Conservation (phyloP, 371 early-diverging fungal species). For the Cokeromyces recurvatus region DNA sequence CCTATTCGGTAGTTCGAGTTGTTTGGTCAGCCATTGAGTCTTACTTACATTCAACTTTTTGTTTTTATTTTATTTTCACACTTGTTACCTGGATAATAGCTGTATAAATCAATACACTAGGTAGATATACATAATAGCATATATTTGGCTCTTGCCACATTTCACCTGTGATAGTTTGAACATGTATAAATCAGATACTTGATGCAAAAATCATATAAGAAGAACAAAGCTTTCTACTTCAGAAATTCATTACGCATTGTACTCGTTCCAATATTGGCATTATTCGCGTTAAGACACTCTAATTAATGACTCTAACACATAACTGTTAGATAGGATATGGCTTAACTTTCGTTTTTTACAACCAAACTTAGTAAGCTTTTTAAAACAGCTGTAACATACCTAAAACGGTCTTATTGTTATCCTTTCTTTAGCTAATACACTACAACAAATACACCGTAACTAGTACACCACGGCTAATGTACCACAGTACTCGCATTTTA, state of each 20-base stretch:
- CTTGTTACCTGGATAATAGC: conserved; percentile 1
- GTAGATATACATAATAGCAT: conserved; percentile 11
- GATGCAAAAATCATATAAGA: conserved; percentile 6
- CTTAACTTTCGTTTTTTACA: too few relatives aligned
- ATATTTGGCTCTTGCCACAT: conserved; percentile 6
- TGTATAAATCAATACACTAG: conserved; percentile 9
- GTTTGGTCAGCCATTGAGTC: background rate
- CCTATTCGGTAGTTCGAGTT: background rate
- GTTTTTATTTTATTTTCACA: conserved; percentile 7
- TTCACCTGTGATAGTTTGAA: conserved; percentile 6
- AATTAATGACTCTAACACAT: too few relatives aligned
- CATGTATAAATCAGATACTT: conserved; percentile 9
- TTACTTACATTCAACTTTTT: conserved; percentile 4
- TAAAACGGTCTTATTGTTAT: too few relatives aligned
- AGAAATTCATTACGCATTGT: conserved; percentile 9
- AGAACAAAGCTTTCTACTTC: conserved; percentile 9
- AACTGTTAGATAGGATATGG: too few relatives aligned
- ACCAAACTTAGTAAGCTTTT: too few relatives aligned
- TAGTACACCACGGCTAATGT: conserved; percentile 5
- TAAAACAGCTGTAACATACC: too few relatives aligned
- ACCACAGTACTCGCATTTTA: conserved; percentile 7
- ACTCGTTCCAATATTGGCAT: too few relatives aligned
- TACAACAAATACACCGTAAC: conserved; percentile 1
- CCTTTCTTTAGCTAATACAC: too few relatives aligned
- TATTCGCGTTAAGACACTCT: conserved; percentile 7